These are phyloP conservation scores for Discostella pseudostelligera DNA, from an alignment of 108 stramenopile species.

Conservation along the genomic window DNA sequence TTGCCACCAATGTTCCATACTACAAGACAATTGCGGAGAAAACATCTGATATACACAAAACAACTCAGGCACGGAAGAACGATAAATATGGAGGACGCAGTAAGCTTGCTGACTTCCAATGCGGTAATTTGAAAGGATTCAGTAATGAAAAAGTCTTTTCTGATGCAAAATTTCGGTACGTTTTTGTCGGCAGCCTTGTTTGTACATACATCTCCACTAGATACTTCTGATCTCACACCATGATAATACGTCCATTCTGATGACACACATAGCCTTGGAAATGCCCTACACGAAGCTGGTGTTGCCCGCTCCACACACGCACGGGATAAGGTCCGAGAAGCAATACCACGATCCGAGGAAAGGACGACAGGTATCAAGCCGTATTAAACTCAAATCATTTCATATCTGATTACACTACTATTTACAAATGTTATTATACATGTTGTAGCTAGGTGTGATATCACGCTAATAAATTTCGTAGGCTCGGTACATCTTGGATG, in stretches of 20 bases:
- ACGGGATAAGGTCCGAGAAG: constrained; percentile 29
- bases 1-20: constrained; percentile 50
- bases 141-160: constrained; percentile 46
- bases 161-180: constrained; percentile 36
- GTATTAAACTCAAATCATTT: constrained; percentile 15
- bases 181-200: too few relatives aligned
- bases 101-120: constrained; percentile 43
- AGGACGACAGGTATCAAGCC: constrained; percentile 47
- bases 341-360: constrained; percentile 32
- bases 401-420: too few relatives aligned
- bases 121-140: constrained; percentile 37
- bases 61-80: constrained; percentile 44
- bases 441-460: too few relatives aligned
- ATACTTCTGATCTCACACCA: too few relatives aligned
- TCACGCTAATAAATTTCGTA: not conserved
- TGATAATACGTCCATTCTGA: too few relatives aligned
- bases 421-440: too few relatives aligned
- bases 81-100: constrained; percentile 31
- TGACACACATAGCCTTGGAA: constrained; percentile 36
- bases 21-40: constrained; percentile 24
- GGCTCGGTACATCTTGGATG: constrained; percentile 14
- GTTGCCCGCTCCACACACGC: constrained; percentile 35
- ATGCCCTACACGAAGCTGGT: constrained; percentile 50
- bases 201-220: too few relatives aligned
- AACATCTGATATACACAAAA: constrained; percentile 34